Percentiles rank a stretch among this genome's conserved stretches.
Evolutionary conservation across 1,284 basidiomycete species (phyloP).

Genomic region (Mycosarcoma maydis): DNA sequence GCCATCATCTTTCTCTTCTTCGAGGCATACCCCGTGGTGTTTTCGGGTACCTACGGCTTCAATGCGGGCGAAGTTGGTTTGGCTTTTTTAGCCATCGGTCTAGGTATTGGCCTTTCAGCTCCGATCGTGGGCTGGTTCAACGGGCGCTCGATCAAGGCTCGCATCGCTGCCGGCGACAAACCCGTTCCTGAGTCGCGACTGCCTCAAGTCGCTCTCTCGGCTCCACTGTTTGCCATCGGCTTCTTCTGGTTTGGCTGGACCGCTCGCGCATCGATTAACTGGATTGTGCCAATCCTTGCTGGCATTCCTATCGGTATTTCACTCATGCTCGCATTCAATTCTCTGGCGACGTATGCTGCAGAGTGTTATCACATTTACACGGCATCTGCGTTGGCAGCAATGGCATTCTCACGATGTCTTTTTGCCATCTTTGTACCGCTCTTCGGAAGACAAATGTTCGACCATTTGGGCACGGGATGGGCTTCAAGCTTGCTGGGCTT

Average conservation of each 20-base stretch:
- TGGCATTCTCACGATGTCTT: constrained; percentile 45
- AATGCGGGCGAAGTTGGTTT: constrained; percentile 46
- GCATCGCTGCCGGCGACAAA: constrained; percentile 24
- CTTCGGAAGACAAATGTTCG: constrained; percentile 37
- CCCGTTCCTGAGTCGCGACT: constrained; percentile 37
- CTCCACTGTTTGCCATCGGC: constrained; percentile 29
- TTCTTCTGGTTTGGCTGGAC: constrained; percentile 55
- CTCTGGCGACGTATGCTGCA: constrained; percentile 37
- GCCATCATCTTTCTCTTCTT: constrained; percentile 50
- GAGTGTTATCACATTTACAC: constrained; percentile 50
- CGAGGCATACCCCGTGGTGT: constrained; percentile 46
- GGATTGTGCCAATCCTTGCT: constrained; percentile 41
- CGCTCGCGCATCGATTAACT: constrained; percentile 35
- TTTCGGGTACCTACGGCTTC: constrained; percentile 43
- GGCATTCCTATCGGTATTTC: constrained; percentile 30
- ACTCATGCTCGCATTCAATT: constrained; percentile 42
- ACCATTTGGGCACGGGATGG: constrained; percentile 25
- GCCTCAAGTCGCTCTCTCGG: constrained; percentile 29
- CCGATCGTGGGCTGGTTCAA: constrained; percentile 38
- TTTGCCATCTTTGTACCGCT: constrained; percentile 47
- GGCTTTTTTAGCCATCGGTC: constrained; percentile 36
- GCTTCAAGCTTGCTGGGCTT: constrained; percentile 31
- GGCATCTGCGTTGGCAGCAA: constrained; percentile 40
- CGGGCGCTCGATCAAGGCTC: constrained; percentile 21
- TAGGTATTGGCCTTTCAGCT: constrained; percentile 38